Evolutionary conservation across 2,329 filamentous ascomycete genomes (phyloP).

Genomic region (Lecanoromycetidae sp.): DNA sequence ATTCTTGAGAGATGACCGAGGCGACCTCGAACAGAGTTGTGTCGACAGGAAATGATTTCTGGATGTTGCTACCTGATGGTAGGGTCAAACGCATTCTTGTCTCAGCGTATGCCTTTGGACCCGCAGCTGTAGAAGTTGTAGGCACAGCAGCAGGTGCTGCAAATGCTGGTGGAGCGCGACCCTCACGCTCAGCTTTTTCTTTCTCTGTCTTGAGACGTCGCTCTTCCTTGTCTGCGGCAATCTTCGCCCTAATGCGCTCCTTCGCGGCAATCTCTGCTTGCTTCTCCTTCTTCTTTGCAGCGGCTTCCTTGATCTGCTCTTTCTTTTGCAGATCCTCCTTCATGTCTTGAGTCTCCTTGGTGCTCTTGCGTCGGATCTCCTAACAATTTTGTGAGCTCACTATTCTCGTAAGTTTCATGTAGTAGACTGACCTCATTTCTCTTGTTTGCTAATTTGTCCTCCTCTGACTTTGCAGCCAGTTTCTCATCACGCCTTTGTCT

Average conservation of each 20-base stretch:
- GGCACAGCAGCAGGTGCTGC: constrained; percentile 34
- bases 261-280: constrained; percentile 72
- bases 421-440: constrained; percentile 58
- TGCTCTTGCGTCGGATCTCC: constrained; percentile 71
- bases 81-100: constrained; percentile 74
- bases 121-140: constrained; percentile 36
- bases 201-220: constrained; percentile 72
- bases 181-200: constrained; percentile 76
- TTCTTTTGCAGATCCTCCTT: constrained; percentile 84
- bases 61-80: constrained; percentile 57
- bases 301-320: constrained; percentile 84
- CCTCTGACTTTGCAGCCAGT: constrained; percentile 51
- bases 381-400: constrained; percentile 14
- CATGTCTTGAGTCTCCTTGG: constrained; percentile 73
- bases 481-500: constrained; percentile 61
- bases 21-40: constrained; percentile 91
- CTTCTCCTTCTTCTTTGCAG: constrained; percentile 79
- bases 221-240: constrained; percentile 87
- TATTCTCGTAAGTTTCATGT: not conserved
- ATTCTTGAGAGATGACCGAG: constrained; percentile 59
- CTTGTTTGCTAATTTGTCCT: constrained; percentile 72
- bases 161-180: constrained; percentile 43
- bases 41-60: constrained; percentile 78
- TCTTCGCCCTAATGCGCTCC: constrained; percentile 81
- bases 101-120: constrained; percentile 62